Evolutionary conservation across 495 filamentous ascomycete species (phyloP).

Genomic region (Tuber magnatum): DNA sequence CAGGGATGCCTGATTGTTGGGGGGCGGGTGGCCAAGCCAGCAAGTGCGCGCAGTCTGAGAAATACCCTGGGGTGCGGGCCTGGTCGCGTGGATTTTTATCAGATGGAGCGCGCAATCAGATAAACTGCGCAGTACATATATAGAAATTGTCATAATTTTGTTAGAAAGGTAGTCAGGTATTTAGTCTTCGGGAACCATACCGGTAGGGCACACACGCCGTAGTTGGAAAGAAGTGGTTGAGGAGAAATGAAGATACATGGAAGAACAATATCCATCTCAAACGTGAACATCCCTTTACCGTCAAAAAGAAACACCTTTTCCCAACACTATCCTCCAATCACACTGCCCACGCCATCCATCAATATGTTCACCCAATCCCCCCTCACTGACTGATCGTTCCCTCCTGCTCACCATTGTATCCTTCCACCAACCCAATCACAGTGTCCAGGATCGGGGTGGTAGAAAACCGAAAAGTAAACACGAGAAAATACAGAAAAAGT

Average conservation of each 20-base stretch:
- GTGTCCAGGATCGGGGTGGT: background rate
- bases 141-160: no score
- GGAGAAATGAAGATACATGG: background rate
- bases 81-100: no score
- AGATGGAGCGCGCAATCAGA: no score
- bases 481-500: background rate
- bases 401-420: background rate
- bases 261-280: background rate
- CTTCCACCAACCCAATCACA: background rate
- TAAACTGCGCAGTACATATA: no score
- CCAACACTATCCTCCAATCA: background rate
- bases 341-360: background rate
- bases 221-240: background rate
- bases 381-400: background rate
- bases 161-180: no score
- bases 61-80: no score
- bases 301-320: background rate
- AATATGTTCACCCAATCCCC: background rate
- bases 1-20: no score
- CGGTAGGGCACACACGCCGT: background rate
- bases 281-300: background rate
- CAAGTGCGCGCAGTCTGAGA: no score
- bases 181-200: no score
- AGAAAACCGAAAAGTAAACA: background rate
- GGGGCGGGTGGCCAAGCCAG: no score